Conservation (phyloP, 139 green algal species). For the Micromonas commoda region DNA sequence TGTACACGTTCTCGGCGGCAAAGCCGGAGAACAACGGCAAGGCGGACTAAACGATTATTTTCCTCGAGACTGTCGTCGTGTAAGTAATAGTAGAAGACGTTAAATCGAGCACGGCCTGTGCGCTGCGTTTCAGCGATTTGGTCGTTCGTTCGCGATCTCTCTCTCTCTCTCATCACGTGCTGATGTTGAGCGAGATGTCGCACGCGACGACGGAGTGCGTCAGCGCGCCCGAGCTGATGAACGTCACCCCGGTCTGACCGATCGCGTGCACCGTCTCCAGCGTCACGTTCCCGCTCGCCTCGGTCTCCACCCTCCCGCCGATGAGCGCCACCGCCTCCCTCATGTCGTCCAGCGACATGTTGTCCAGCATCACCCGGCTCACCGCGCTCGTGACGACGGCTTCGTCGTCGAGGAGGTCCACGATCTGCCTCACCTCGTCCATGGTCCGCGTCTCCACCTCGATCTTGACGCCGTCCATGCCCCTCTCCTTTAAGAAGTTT, state of each 20-base stretch:
- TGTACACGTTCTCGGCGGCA: too few species aligned
- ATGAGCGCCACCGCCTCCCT: slow-evolving; percentile 43
- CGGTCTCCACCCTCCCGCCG: slow-evolving; percentile 65
- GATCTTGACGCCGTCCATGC: not conserved
- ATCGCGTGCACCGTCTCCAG: slow-evolving; percentile 73
- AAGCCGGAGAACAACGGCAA: too few species aligned
- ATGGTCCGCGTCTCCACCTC: slow-evolving; percentile 86
- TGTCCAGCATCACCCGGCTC: slow-evolving; percentile 91
- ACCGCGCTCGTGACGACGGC: slow-evolving; percentile 18
- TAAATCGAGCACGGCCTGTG: not conserved
- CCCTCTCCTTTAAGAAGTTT: slow-evolving; percentile 44
- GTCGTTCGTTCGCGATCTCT: not conserved
- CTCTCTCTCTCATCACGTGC: slow-evolving; percentile 3
- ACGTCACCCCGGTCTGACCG: slow-evolving; percentile 81
- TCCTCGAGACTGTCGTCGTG: too few species aligned
- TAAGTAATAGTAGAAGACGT: not conserved
- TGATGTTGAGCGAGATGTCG: slow-evolving; percentile 85
- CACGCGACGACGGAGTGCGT: slow-evolving; percentile 90
- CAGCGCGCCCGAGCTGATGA: slow-evolving; percentile 79
- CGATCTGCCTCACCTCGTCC: slow-evolving; percentile 78
- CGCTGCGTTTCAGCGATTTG: not conserved
- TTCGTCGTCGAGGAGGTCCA: slow-evolving; percentile 45
- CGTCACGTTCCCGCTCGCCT: slow-evolving; percentile 83
- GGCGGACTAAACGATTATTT: too few species aligned
- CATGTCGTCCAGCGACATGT: slow-evolving; percentile 68